A percentile compares a stretch with the other conserved stretches of the same genome.
Evolutionary conservation across 2,329 filamentous ascomycete genomes (phyloP).

Genomic region (Microthyrium microscopicum): DNA sequence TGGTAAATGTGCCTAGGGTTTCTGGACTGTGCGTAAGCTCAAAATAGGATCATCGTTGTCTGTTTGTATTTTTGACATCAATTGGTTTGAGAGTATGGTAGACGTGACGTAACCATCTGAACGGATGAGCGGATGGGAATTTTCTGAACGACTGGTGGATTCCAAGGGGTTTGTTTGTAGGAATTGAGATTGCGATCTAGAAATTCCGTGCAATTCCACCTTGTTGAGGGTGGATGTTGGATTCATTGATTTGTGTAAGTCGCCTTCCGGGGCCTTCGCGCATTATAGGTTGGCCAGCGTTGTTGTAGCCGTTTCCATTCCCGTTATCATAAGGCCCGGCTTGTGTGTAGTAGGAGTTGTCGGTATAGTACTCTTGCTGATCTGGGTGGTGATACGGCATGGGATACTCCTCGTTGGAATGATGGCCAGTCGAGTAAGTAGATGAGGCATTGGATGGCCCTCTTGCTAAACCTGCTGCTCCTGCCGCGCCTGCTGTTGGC

Average conservation of each 20-base stretch:
- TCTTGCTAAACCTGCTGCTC: conserved; percentile 52
- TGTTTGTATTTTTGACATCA: too few relatives aligned
- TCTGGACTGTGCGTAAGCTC: too few relatives aligned
- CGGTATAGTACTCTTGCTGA: conserved; percentile 34
- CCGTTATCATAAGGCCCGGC: conserved; percentile 33
- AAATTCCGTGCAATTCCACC: conserved; percentile 95
- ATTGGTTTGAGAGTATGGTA: too few relatives aligned
- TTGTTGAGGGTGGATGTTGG: conserved; percentile 76
- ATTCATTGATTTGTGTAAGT: conserved; percentile 89
- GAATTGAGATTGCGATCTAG: conserved; percentile 25
- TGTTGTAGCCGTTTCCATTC: conserved; percentile 34
- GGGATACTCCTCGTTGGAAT: conserved; percentile 48
- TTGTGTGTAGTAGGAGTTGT: conserved; percentile 40
- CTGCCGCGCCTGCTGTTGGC: conserved; percentile 42
- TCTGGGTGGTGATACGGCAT: conserved; percentile 31
- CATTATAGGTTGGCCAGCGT: conserved; percentile 60
- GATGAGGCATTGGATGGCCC: conserved; percentile 93
- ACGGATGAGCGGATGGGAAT: too few relatives aligned
- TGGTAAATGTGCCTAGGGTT: too few relatives aligned
- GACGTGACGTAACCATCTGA: too few relatives aligned
- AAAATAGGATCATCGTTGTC: too few relatives aligned
- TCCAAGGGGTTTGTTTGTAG: too few relatives aligned
- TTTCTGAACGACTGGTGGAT: too few relatives aligned
- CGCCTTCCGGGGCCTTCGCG: conserved; percentile 81
- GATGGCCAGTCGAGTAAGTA: conserved; percentile 69